A percentile compares a stretch with the other conserved stretches of the same genome.
Conservation (phyloP, 345 rosid genomes). For the Euphorbia peplus region DNA sequence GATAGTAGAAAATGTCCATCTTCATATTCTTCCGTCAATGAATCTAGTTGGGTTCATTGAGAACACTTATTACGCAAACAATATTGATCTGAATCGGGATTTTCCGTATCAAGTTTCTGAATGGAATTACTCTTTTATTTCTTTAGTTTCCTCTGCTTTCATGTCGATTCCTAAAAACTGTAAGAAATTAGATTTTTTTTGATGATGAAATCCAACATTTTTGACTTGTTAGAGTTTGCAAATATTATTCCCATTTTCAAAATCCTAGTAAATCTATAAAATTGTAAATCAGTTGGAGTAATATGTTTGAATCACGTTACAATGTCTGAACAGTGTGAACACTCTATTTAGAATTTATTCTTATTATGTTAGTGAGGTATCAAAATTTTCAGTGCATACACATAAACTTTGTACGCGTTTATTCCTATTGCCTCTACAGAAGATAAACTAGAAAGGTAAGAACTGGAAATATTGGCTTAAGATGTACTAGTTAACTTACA, state of each 20-base stretch:
- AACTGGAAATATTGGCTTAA: no score
- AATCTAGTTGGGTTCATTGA: conserved; percentile 91
- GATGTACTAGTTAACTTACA: no score
- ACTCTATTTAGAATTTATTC: not conserved
- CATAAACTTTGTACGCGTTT: not conserved
- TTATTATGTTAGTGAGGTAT: no score
- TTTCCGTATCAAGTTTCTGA: conserved; percentile 89
- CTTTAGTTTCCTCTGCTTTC: not conserved
- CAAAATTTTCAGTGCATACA: not conserved
- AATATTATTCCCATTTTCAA: not conserved
- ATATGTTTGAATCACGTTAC: not conserved
- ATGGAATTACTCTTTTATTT: conserved; percentile 10
- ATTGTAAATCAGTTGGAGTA: not conserved
- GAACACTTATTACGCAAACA: conserved; percentile 74
- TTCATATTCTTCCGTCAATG: conserved; percentile 89
- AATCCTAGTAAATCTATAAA: not conserved
- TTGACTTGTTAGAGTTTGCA: not conserved
- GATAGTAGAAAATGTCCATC: conserved; percentile 81
- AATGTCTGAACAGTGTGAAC: not conserved
- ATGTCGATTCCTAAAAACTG: not conserved
- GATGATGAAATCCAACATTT: not conserved
- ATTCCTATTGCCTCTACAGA: no score
- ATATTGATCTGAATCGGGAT: conserved; percentile 89
- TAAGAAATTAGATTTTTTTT: not conserved
- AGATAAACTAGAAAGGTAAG: no score